These are phyloP conservation scores for Phytophthora syringae DNA, from an alignment of 352 stramenopile species.

Conservation along the genomic window DNA sequence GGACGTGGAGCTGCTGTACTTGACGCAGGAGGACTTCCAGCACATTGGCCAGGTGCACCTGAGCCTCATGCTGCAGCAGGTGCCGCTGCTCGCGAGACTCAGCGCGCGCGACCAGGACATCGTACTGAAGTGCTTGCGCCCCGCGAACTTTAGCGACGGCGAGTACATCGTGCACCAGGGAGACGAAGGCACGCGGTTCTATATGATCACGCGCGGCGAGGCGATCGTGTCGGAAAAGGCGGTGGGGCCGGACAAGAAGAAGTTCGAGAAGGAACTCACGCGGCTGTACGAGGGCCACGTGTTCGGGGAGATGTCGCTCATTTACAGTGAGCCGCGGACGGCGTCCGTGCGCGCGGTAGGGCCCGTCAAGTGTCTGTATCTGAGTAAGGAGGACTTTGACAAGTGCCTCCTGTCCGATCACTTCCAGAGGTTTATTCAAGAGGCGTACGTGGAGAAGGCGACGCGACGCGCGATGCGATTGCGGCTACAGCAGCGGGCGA, in stretches of 20 bases:
- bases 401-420: constrained; percentile 83
- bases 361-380: constrained; percentile 85
- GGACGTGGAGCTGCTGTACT: constrained; percentile 83
- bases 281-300: constrained; percentile 89
- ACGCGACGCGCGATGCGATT: constrained; percentile 83
- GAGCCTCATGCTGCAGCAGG: constrained; percentile 89
- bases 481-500: constrained; percentile 67
- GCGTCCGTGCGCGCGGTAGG: constrained; percentile 81
- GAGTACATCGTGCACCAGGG: constrained; percentile 92
- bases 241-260: constrained; percentile 41
- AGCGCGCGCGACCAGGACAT: constrained; percentile 81
- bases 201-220: constrained; percentile 90
- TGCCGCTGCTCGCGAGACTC: constrained; percentile 75
- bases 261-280: constrained; percentile 81
- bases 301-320: constrained; percentile 90
- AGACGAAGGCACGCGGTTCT: constrained; percentile 88
- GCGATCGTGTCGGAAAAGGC: constrained; percentile 83
- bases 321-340: constrained; percentile 88
- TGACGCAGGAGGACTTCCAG: constrained; percentile 90
- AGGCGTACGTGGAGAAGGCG: constrained; percentile 87
- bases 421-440: constrained; percentile 88
- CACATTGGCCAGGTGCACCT: constrained; percentile 87
- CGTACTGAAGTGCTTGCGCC: constrained; percentile 80
- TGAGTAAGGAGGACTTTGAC: constrained; percentile 90
- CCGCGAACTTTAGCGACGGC: constrained; percentile 84